Conservation (phyloP, 2,329 filamentous ascomycete genomes). For the Teratosphaeria zuluensis region DNA sequence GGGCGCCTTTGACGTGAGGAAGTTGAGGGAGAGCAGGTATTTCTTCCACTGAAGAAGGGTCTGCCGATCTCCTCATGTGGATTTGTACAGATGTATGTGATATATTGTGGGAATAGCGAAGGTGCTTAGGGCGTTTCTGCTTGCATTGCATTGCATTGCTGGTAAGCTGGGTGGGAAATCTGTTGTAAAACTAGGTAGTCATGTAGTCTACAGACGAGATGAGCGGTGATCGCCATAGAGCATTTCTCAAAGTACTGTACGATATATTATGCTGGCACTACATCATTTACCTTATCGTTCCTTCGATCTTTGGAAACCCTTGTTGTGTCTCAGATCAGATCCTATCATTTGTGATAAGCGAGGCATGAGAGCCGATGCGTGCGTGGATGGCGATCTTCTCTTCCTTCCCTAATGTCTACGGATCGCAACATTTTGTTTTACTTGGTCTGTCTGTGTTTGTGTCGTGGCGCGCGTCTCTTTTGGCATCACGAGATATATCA, state of each 20-base stretch:
- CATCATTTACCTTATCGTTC: neutral
- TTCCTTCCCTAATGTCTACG: no score
- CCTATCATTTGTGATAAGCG: neutral
- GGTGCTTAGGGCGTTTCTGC: neutral
- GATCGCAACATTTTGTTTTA: no score
- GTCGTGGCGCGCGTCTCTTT: no score
- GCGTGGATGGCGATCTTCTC: no score
- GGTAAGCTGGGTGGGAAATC: neutral
- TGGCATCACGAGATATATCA: no score
- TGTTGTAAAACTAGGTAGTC: neutral
- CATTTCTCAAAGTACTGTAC: neutral
- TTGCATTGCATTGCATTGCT: neutral
- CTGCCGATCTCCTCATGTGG: neutral
- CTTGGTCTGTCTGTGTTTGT: no score
- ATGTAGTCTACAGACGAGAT: neutral
- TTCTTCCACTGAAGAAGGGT: conserved; percentile 36
- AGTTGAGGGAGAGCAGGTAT: conserved; percentile 38
- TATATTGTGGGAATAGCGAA: neutral
- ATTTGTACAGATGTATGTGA: neutral
- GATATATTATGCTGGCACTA: neutral
- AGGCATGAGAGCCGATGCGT: no score
- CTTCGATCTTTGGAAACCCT: neutral
- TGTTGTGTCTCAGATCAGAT: neutral
- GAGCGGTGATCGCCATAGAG: neutral
- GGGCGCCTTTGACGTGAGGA: conserved; percentile 39